A percentile compares a stretch with the other conserved stretches of the same genome.
Conservation (phyloP, 129 eudicot genomes). For the Lonicera japonica region DNA sequence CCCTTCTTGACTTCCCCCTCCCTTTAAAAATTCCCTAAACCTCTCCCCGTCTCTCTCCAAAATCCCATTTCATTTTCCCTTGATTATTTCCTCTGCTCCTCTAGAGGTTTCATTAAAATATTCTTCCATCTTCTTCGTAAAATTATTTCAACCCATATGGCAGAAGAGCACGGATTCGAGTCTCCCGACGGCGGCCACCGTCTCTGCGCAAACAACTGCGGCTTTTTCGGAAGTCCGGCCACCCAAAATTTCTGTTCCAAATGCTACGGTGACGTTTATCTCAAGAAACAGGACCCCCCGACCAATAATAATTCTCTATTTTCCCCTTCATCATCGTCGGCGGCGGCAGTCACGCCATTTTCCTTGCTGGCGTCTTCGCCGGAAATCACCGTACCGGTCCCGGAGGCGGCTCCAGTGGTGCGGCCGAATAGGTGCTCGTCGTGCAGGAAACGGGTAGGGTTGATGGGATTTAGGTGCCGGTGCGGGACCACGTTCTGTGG, state of each 20-base stretch:
- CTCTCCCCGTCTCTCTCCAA: neutral
- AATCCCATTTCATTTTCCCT: neutral
- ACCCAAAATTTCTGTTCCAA: slow-evolving; percentile 21
- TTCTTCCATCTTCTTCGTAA: neutral
- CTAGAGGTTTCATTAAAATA: too few species aligned
- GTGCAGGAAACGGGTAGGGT: slow-evolving; percentile 20
- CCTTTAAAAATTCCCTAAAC: neutral
- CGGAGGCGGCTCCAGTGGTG: neutral
- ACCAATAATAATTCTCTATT: slow-evolving; percentile 11
- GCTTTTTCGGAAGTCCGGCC: slow-evolving; percentile 26
- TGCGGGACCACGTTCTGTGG: slow-evolving; percentile 21
- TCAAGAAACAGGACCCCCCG: slow-evolving; percentile 13
- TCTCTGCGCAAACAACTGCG: slow-evolving; percentile 27
- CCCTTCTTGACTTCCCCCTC: neutral
- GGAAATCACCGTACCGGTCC: neutral
- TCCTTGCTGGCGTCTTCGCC: neutral
- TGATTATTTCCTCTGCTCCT: neutral
- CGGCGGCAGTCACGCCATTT: neutral
- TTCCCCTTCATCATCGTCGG: neutral
- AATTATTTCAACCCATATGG: slow-evolving; percentile 4
- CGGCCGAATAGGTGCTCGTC: slow-evolving; percentile 14
- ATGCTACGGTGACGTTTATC: slow-evolving; percentile 9
- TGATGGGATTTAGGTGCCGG: slow-evolving; percentile 21
- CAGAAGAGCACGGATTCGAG: slow-evolving; percentile 22
- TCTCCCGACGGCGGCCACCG: slow-evolving; percentile 25